Conservation (phyloP, 2,329 filamentous ascomycete genomes). For the Aspergillus sp. region DNA sequence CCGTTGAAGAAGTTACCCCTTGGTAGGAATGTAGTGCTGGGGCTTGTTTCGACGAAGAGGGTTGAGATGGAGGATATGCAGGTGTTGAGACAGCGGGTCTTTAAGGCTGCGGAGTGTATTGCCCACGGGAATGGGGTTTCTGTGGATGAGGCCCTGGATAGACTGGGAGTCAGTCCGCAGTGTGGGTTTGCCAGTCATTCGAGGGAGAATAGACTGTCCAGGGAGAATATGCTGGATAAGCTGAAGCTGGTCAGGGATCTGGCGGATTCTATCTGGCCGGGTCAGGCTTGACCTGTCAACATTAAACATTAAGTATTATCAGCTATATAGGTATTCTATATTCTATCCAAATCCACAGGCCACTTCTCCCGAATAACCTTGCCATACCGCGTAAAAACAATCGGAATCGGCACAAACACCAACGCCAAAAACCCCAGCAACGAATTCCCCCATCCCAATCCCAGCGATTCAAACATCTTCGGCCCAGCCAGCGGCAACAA, state of each 20-base stretch:
- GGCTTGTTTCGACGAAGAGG: constrained; percentile 64
- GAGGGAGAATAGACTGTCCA: constrained; percentile 66
- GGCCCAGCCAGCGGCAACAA: constrained; percentile 62
- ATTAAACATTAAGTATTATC: too few species aligned
- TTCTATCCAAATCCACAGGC: too few species aligned
- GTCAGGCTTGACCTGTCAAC: constrained; percentile 31
- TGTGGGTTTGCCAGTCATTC: constrained; percentile 74
- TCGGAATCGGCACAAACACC: constrained; percentile 43
- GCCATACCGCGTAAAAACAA: constrained; percentile 7
- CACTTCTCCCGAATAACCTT: constrained; percentile 10
- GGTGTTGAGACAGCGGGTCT: constrained; percentile 60
- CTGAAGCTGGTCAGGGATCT: constrained; percentile 69
- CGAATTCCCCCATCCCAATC: constrained; percentile 52
- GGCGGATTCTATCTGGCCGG: constrained; percentile 70
- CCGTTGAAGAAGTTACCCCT: constrained; percentile 61
- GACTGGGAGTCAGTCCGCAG: constrained; percentile 69
- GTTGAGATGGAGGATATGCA: constrained; percentile 63
- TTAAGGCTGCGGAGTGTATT: constrained; percentile 65
- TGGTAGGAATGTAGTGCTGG: constrained; percentile 63
- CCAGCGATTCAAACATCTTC: constrained; percentile 46
- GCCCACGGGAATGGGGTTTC: constrained; percentile 66
- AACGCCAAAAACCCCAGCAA: constrained; percentile 57
- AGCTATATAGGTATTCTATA: too few species aligned
- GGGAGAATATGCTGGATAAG: constrained; percentile 72
- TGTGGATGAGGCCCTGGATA: constrained; percentile 66